A percentile compares a stretch with the other conserved stretches of the same genome.
These are phyloP conservation scores for Ceratocystis diversiconidia DNA, from an alignment of 2,329 filamentous ascomycete genomes.

Conservation along the genomic window DNA sequence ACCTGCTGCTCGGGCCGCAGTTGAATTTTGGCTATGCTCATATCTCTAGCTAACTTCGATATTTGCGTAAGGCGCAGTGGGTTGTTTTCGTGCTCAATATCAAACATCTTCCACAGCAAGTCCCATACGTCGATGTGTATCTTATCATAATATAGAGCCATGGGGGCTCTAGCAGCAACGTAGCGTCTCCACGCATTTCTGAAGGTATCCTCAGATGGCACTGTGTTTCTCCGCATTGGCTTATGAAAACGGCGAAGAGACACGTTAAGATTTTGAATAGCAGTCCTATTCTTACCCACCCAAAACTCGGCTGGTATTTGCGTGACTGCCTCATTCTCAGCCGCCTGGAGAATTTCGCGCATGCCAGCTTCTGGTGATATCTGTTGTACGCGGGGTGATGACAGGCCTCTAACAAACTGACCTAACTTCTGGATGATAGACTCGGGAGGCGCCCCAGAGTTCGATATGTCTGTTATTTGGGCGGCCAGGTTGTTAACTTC, in stretches of 20 bases:
- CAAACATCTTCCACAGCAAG: constrained; percentile 50
- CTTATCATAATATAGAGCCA: constrained; percentile 35
- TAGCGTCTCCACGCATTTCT: constrained; percentile 37
- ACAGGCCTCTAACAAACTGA: constrained; percentile 14
- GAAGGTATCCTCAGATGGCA: constrained; percentile 26
- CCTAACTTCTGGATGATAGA: constrained; percentile 15
- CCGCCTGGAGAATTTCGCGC: constrained; percentile 14
- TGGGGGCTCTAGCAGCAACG: constrained; percentile 30
- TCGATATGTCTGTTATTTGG: constrained; percentile 11
- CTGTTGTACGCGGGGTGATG: constrained; percentile 11
- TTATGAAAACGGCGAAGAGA: constrained; percentile 17
- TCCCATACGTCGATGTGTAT: constrained; percentile 49
- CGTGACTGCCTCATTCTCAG: constrained; percentile 12
- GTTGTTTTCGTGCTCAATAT: constrained; percentile 36
- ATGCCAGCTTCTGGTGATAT: neutral
- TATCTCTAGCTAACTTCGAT: constrained; percentile 49
- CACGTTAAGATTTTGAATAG: constrained; percentile 14
- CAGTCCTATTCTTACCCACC: neutral
- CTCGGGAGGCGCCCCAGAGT: constrained; percentile 11
- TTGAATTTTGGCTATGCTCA: constrained; percentile 42
- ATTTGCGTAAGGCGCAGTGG: constrained; percentile 46
- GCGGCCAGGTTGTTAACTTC: constrained; percentile 22
- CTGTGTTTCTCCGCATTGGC: constrained; percentile 12
- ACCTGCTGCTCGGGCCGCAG: constrained; percentile 46
- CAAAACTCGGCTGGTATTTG: constrained; percentile 10